phyloP scores from a whole-genome alignment of 2,329 filamentous ascomycete genomes.

The Calonectria crousiana region DNA sequence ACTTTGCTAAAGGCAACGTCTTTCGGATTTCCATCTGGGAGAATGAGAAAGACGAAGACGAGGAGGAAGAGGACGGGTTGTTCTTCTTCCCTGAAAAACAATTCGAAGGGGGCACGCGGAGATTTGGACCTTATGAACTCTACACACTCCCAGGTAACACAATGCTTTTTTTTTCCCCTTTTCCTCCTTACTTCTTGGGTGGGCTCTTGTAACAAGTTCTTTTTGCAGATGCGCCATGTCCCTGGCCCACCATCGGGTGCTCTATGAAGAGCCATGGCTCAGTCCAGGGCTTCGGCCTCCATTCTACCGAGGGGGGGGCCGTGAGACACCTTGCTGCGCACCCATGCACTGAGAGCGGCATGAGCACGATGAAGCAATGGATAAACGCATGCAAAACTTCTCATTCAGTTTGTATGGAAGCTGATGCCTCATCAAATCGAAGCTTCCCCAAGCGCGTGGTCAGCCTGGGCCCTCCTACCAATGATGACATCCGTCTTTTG shows the following conservation, averaged over 20 bases:
- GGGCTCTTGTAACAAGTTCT: not conserved
- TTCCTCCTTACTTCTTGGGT: not conserved
- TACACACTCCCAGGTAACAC: constrained; percentile 35
- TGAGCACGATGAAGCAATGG: constrained; percentile 34
- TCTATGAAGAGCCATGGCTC: constrained; percentile 29
- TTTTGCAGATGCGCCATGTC: constrained; percentile 18
- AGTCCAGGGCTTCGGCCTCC: not conserved
- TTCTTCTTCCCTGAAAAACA: constrained; percentile 21
- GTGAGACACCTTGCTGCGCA: constrained; percentile 31
- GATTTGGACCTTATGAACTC: constrained; percentile 29
- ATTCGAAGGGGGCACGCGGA: not conserved
- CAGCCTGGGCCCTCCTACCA: constrained; percentile 30
- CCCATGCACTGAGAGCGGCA: constrained; percentile 19
- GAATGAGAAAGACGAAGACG: constrained; percentile 12
- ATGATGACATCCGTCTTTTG: constrained; percentile 32
- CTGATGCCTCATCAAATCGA: constrained; percentile 2
- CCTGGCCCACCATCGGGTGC: constrained; percentile 37
- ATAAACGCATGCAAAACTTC: constrained; percentile 28
- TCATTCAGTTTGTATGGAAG: constrained; percentile 32
- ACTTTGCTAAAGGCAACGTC: constrained; percentile 36
- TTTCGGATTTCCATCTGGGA: constrained; percentile 12
- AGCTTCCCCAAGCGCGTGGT: constrained; percentile 37
- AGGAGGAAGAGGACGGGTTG: constrained; percentile 24
- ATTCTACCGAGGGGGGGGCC: constrained; percentile 21
- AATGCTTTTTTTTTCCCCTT: not conserved